Evolutionary conservation across 768 basidiomycete species (phyloP), one percentile per base, ranked within the genome.

Genomic region (Macrolepiota albuminosa): DNA sequence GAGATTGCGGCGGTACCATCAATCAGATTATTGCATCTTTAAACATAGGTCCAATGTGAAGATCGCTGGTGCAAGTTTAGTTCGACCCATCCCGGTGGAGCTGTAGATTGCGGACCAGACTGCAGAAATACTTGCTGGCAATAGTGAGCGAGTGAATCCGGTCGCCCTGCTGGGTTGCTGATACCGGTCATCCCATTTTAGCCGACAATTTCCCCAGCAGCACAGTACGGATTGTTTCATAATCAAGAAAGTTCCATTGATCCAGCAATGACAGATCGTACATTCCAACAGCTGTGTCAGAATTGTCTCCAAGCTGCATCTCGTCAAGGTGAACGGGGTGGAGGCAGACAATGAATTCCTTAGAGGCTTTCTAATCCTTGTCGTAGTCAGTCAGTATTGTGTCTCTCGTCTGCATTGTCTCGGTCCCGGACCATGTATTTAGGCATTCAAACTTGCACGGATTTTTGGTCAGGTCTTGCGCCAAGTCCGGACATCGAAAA

Each of bases 91-190:
- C 85, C 85, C 34, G 64, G 55, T 31, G 59, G 59, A 29, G 54
- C 42, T 18, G 59, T 60, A 18, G 74, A 83, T 59, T 91, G 89
- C 66, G 78, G 80, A 6, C 81, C 84, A 29, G 71, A 77, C 33
- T 91, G 89, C 72, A 75, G 69, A 34, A 75, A 68, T 29, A 84
- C 84, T 29, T 90, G 89, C 68, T 90, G 89, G 89, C 87, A 89
- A 72, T 88, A 88, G 89, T 91, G 70, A 75, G 88, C 37, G 39
- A 6, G 21, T 24, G 8, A n/a, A 71, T 55, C 53, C 40, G 62
- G 39, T 52, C 21, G 33, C 50, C 18, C 42, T 55, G 18, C 51
- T 53, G 34, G 34, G 60, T 45, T 59, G 47, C 73, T 75, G 61
- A 56, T 58, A 40, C 33, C 43, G 26, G 42, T 45, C 7, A 63